Evolutionary conservation across 768 basidiomycete genomes (phyloP).

Genomic region (Pisolithus tinctorius): DNA sequence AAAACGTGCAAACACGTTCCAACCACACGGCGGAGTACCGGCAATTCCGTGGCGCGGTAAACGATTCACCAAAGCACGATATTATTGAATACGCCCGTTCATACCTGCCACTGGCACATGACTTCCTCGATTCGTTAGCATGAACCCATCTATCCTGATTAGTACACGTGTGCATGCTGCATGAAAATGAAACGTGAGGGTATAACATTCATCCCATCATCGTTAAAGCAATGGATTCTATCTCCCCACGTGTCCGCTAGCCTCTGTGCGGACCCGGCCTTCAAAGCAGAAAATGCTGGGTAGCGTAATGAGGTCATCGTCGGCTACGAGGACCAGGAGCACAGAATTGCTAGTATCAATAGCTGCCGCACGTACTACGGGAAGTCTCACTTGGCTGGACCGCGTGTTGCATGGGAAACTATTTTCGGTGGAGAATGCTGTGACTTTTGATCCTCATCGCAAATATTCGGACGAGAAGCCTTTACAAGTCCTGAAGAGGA

Average conservation of each 20-base stretch:
- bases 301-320: neutral
- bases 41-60: conserved; percentile 6
- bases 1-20: conserved; percentile 10
- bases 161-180: neutral
- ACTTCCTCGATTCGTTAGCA: conserved; percentile 8
- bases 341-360: no score
- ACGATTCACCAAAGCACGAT: conserved; percentile 9
- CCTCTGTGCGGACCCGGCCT: conserved; percentile 5
- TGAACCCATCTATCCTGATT: conserved; percentile 9
- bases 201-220: neutral
- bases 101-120: conserved; percentile 7
- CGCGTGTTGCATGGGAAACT: neutral
- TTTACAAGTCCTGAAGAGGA: neutral
- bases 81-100: conserved; percentile 7
- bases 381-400: neutral
- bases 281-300: neutral
- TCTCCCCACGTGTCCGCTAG: conserved; percentile 7
- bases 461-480: conserved; percentile 20
- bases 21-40: conserved; percentile 1
- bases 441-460: conserved; percentile 4
- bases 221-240: neutral
- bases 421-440: neutral
- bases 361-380: no score
- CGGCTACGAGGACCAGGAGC: neutral
- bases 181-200: conserved; percentile 2